Evolutionary conservation across 306 rosid species (phyloP).

Genomic region (Prunus kanzakura): DNA sequence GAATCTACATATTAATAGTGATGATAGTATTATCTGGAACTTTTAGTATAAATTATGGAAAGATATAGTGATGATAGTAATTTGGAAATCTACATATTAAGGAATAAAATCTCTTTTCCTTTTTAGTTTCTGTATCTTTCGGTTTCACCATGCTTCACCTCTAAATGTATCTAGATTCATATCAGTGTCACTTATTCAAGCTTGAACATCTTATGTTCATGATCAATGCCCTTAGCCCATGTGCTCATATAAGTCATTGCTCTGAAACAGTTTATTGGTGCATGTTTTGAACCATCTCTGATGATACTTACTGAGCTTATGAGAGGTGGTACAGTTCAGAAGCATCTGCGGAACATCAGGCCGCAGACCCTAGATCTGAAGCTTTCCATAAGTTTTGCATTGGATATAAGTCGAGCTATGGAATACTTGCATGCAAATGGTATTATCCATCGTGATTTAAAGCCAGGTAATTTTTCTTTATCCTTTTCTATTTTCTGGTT

Average conservation of each 20-base stretch:
- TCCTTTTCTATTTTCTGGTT: neutral
- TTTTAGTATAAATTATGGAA: neutral
- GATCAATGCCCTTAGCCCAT: neutral
- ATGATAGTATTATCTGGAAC: neutral
- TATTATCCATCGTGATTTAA: conserved; percentile 56
- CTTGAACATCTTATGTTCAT: neutral
- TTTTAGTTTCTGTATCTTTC: neutral
- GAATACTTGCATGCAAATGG: conserved; percentile 47
- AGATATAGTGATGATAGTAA: neutral
- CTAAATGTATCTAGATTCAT: neutral
- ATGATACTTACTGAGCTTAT: conserved; percentile 51
- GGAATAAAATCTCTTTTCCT: neutral
- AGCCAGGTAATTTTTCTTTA: conserved; percentile 37
- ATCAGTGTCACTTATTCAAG: neutral
- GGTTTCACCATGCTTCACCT: neutral
- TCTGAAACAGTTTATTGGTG: conserved; percentile 49
- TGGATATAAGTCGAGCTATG: conserved; percentile 48
- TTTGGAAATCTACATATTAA: neutral
- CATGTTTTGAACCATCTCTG: conserved; percentile 45
- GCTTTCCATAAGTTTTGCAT: conserved; percentile 33
- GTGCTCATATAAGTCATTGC: conserved; percentile 1
- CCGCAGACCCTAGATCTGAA: conserved; percentile 35
- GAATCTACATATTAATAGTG: no score
- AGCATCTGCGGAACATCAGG: conserved; percentile 28
- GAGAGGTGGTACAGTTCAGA: conserved; percentile 50